Percentiles rank a stretch among this genome's conserved stretches.
Conservation (phyloP, 805 yeast species). For the Lachancea thermotolerans region DNA sequence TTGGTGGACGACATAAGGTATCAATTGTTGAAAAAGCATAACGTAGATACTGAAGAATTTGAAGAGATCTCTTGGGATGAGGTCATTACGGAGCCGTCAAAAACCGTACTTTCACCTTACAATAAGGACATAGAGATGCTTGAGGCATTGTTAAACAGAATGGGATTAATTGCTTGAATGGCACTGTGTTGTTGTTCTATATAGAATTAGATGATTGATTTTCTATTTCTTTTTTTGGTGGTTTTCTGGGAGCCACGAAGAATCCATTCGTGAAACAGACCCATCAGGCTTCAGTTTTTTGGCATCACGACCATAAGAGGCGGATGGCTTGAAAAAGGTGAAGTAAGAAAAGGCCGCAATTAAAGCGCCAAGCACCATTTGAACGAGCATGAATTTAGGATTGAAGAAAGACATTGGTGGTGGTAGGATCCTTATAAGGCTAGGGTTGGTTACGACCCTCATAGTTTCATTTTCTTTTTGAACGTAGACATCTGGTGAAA, state of each 20-base stretch:
- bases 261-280: no score
- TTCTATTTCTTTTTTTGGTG: background rate
- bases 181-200: background rate
- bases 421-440: conserved; percentile 53
- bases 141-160: conserved; percentile 34
- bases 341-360: conserved; percentile 46
- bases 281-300: no score
- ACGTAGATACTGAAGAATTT: conserved; percentile 26
- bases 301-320: background rate
- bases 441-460: conserved; percentile 51
- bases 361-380: conserved; percentile 44
- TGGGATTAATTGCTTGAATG: conserved; percentile 39
- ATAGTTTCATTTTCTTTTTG: conserved; percentile 44
- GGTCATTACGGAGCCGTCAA: conserved; percentile 14
- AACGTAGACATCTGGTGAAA: conserved; percentile 55
- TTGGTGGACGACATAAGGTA: conserved; percentile 70
- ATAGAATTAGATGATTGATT: background rate
- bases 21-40: conserved; percentile 37
- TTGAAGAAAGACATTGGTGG: conserved; percentile 61
- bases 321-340: conserved; percentile 2
- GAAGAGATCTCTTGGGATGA: conserved; percentile 19
- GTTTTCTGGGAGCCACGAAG: conserved; percentile 1
- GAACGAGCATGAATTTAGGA: conserved; percentile 64
- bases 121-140: conserved; percentile 34
- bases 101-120: conserved; percentile 19